Conservation (phyloP, 2,329 filamentous ascomycete genomes). For the Neoarthrinium moseri region DNA sequence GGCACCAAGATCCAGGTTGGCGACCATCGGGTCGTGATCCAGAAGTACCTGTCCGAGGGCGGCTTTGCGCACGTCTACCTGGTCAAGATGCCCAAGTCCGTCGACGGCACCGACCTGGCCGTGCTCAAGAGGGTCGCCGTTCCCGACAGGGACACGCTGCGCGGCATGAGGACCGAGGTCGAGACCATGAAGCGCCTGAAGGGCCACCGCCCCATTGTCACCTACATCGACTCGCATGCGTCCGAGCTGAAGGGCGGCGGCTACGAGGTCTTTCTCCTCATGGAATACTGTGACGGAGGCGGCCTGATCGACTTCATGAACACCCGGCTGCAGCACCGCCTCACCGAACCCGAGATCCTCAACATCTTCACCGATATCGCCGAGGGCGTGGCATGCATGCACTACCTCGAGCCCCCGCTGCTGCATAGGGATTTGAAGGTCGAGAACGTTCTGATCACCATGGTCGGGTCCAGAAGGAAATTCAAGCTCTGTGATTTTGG, state of each 20-base stretch:
- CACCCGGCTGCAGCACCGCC: conserved; percentile 88
- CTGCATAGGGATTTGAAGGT: conserved; percentile 96
- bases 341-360: conserved; percentile 96
- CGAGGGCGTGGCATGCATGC: conserved; percentile 97
- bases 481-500: conserved; percentile 99
- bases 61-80: conserved; percentile 98
- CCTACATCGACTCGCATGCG: conserved; percentile 97
- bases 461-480: conserved; percentile 61
- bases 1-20: conserved; percentile 98
- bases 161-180: conserved; percentile 96
- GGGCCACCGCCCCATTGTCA: conserved; percentile 94
- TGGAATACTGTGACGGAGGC: conserved; percentile 95
- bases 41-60: conserved; percentile 96
- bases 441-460: conserved; percentile 91
- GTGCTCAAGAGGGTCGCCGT: conserved; percentile 95
- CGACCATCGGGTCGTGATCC: conserved; percentile 86
- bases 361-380: conserved; percentile 96
- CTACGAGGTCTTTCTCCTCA: conserved; percentile 96
- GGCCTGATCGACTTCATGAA: conserved; percentile 99
- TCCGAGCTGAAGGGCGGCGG: conserved; percentile 89
- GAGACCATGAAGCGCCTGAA: conserved; percentile 99
- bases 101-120: conserved; percentile 76
- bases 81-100: conserved; percentile 76
- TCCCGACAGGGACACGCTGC: conserved; percentile 90
- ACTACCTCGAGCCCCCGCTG: conserved; percentile 92